These are phyloP conservation scores for Lasiodiplodia sp. DNA, from an alignment of 2,329 filamentous ascomycete genomes.

Conservation along the genomic window DNA sequence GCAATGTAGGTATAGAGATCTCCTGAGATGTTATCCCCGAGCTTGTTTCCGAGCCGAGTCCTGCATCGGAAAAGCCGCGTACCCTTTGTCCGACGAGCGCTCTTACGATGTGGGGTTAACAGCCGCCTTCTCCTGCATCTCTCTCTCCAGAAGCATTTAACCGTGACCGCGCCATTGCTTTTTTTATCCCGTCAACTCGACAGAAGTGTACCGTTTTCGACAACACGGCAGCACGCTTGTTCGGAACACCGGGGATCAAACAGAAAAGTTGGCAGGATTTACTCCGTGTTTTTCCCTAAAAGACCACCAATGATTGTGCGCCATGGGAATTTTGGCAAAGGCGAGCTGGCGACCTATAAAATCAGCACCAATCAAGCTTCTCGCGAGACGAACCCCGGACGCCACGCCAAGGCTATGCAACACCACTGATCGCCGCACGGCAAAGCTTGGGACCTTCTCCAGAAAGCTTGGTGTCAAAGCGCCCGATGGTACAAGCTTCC, in stretches of 20 bases:
- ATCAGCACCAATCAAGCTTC: conserved; percentile 13
- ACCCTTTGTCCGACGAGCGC: not conserved
- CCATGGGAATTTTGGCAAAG: not conserved
- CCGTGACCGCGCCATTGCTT: not conserved
- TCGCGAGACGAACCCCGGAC: not conserved
- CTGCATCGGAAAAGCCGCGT: not conserved
- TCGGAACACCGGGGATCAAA: too few species aligned
- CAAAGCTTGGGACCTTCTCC: conserved; percentile 15
- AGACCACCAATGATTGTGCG: conserved; percentile 3
- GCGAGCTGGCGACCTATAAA: not conserved
- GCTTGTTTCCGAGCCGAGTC: not conserved
- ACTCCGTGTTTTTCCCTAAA: not conserved
- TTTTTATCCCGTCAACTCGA: not conserved
- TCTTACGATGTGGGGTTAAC: not conserved
- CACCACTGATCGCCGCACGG: not conserved
- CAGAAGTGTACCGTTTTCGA: not conserved
- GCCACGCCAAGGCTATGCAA: conserved; percentile 20
- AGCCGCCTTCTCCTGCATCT: not conserved
- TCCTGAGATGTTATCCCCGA: conserved; percentile 13
- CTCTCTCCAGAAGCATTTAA: not conserved
- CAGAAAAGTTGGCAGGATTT: not conserved
- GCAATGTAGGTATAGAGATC: not conserved
- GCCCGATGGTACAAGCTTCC: not conserved
- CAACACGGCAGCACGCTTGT: not conserved
- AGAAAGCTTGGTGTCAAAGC: conserved; percentile 17